Percentiles rank a stretch among this genome's conserved stretches.
These are phyloP conservation scores for Petasospora fabianii DNA, from an alignment of 1,139 yeast genomes.

Conservation along the genomic window DNA sequence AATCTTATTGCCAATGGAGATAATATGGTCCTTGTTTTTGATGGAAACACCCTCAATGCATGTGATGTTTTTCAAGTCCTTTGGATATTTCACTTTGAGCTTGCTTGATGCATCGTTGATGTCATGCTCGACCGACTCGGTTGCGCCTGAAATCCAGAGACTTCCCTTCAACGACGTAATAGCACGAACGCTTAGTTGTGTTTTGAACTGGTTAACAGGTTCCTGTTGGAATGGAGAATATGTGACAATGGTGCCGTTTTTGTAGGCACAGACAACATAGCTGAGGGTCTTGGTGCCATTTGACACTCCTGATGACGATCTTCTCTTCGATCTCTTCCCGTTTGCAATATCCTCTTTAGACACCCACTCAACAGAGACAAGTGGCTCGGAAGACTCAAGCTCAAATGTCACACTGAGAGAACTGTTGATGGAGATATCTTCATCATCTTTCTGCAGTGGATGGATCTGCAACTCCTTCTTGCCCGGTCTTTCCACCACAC, in stretches of 20 bases:
- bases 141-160: constrained; percentile 28
- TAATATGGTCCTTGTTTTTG: constrained; percentile 4
- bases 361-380: constrained; percentile 29
- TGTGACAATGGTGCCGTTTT: constrained; percentile 38
- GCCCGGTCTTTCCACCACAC: constrained; percentile 19
- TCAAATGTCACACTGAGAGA: constrained; percentile 26
- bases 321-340: constrained; percentile 18
- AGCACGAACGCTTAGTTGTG: constrained; percentile 28
- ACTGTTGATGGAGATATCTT: constrained; percentile 12
- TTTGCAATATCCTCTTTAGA: constrained; percentile 9
- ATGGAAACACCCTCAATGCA: not conserved
- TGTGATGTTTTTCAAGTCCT: constrained; percentile 9
- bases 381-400: constrained; percentile 28
- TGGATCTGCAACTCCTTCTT: constrained; percentile 28
- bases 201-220: constrained; percentile 34
- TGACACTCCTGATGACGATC: constrained; percentile 9
- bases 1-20: constrained; percentile 10
- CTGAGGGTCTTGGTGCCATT: constrained; percentile 4
- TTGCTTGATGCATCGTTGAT: constrained; percentile 24
- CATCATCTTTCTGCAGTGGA: constrained; percentile 18
- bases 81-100: constrained; percentile 16
- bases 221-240: constrained; percentile 41
- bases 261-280: constrained; percentile 37
- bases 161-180: constrained; percentile 15
- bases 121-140: constrained; percentile 26